Evolutionary conservation across 2,329 filamentous ascomycete species (phyloP).

Genomic region (Penicillium rolfsii): DNA sequence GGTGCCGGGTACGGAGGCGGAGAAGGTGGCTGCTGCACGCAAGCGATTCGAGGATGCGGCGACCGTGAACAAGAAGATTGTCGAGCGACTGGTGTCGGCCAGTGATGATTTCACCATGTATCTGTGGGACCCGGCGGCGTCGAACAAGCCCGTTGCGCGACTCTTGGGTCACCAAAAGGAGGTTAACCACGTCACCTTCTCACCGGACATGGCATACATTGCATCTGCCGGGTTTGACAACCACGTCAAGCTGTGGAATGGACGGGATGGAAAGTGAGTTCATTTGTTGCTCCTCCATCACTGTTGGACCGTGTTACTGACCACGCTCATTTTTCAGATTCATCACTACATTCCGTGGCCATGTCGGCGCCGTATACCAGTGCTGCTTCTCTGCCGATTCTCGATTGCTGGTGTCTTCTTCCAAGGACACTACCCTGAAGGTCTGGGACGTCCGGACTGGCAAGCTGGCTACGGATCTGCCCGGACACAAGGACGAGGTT

Average conservation of each 20-base stretch:
- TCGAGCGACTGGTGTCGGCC: slow-evolving; percentile 85
- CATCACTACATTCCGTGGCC: slow-evolving; percentile 82
- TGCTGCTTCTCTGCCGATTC: slow-evolving; percentile 92
- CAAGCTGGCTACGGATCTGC: slow-evolving; percentile 80
- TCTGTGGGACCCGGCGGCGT: slow-evolving; percentile 81
- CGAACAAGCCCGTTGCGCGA: slow-evolving; percentile 82
- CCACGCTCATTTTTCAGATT: slow-evolving; percentile 58
- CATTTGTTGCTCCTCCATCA: neutral
- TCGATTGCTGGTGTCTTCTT: slow-evolving; percentile 80
- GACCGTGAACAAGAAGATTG: slow-evolving; percentile 71
- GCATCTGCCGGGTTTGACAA: slow-evolving; percentile 93
- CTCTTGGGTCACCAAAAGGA: slow-evolving; percentile 95
- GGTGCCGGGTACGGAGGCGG: slow-evolving; percentile 69
- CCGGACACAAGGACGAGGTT: slow-evolving; percentile 89
- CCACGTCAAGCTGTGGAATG: slow-evolving; percentile 89
- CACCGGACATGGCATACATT: slow-evolving; percentile 83
- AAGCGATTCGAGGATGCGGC: slow-evolving; percentile 85
- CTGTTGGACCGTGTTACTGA: slow-evolving; percentile 15
- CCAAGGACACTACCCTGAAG: slow-evolving; percentile 91
- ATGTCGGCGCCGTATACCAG: slow-evolving; percentile 90
- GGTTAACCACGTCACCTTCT: slow-evolving; percentile 94
- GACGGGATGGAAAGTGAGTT: slow-evolving; percentile 63
- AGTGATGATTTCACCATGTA: slow-evolving; percentile 97
- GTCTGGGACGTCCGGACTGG: slow-evolving; percentile 89
- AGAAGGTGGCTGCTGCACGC: slow-evolving; percentile 73